Base-by-base conservation (phyloP, 768 basidiomycete genomes). In the Hebeloma cylindrosporum region DNA sequence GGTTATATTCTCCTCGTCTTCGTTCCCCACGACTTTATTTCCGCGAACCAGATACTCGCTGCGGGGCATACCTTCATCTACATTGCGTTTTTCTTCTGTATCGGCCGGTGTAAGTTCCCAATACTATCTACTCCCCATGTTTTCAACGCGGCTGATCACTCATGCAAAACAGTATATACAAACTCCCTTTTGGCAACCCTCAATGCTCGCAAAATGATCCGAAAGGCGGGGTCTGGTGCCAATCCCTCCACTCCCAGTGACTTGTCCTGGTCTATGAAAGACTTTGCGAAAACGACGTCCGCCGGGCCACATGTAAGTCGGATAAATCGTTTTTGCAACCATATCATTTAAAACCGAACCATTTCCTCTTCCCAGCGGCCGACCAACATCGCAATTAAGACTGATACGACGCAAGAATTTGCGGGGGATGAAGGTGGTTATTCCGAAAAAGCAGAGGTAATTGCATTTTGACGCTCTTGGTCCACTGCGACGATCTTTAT, bases 131-230 rank as follows among this genome's bases (percentile, higher is more conserved):
- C n/a, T n/a, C n/a, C n/a, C n/a, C n/a, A n/a, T n/a, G n/a, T n/a
- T n/a, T n/a, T n/a, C n/a, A n/a, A n/a, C n/a, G n/a, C n/a, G n/a
- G n/a, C n/a, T n/a, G n/a, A n/a, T n/a, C n/a, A n/a, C n/a, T n/a
- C n/a, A n/a, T n/a, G n/a, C 25, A 29, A n/a, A 4, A 9, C 17
- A 81, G 79, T 82, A 3, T 82, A 81, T 56, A 74, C 76, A 29
- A 82, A 81, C 56, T 72, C 78, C 5, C 72, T 82, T n/a, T 70
- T 82, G 7, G 78, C 78, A 0, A 80, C 79, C 0, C 68, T 81
- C 40, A 82, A 82, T 39, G 76, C 76, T 8, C 67, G 79, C 5
- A 73, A 72, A 40, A 68, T 67, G 63, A 70, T 80, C 40, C 71
- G 71, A n/a, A n/a, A n/a, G n/a, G n/a, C n/a, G n/a, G n/a, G n/a